Evolutionary conservation across 2,329 filamentous ascomycete species (phyloP), one percentile per base, ranked within the genome.

Genomic region (Colletotrichum liriopes): DNA sequence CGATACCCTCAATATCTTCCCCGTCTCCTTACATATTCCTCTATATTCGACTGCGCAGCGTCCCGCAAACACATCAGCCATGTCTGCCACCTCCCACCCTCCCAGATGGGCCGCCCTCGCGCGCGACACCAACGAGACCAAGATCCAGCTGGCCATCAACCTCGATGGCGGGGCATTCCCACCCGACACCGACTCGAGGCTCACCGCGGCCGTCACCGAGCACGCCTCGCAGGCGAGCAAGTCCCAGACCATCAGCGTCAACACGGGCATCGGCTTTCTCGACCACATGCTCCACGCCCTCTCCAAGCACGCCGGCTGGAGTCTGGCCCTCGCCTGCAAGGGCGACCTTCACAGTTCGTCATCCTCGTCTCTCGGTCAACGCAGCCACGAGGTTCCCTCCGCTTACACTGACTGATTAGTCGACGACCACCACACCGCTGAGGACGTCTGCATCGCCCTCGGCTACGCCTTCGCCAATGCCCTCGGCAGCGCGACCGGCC

Each of bases 201-300:
- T 91, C 72, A 83, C 86, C 74, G 83, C 87, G 20, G 77, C 76
- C 26, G 61, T 73, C 35, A 84, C 82, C 45, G 89, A 89, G 68
- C 96, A 99, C 81, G 96, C 96, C 39, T 92, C 92, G 1, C 96
- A 99, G 84, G 87, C 91, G 75, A 96, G 93, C 77, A 91, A 93
- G 76, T 93, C 92, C 52, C 96, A 98, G 83, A 91, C 91, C 73
- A 98, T 98, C 81, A 91, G 91, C 79, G 88, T 98, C 76, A 92
- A 94, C 87, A 98, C 96, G 0, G 96, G 96, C 75, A 97, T 99
- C 82, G 96, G 96, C 72, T 99, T 99, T 84, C 88, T 99, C 68
- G 96, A 99, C 85, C 96, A 99, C 87, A 98, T 99, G 96, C 89
- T 98, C 62, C 96, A 99, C 84, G 96, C 96, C 7, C 89, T 98